Base-by-base conservation (phyloP, 75 land plant species). In the Sequoia sempervirens region DNA sequence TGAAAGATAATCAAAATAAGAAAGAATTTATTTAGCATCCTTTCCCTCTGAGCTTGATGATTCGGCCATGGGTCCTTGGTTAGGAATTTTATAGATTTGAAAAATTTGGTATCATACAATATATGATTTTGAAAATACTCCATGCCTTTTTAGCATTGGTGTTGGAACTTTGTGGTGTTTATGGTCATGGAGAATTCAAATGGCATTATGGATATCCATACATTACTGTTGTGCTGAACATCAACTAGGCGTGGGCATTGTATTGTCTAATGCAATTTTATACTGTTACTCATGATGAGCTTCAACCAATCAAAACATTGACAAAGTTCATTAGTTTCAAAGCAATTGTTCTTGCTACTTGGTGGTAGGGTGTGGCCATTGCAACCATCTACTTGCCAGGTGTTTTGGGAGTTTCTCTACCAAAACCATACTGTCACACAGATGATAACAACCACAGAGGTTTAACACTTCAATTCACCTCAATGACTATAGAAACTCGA, bases 301-400 rank as follows among this genome's bases (percentile, higher is more conserved):
- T 96, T 40, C 70, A 88, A 72, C 80, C 81, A 15, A 96, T 96
- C 83, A 90, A 86, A 54, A 96, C 99, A 28, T 84, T 96, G 56
- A 91, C 95, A 45, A 96, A 96, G 88, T 96, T 96, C 83, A 89
- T 96, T 46, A 95, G 95, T 86, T 95, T 96, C 88, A 96, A 96
- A 87, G 93, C 97, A 1, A 96, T 96, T 84, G 99, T 96, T 11
- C 95, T 96, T 88, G 99, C 99, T 40, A 96, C 99, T 1, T 96
- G 99, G 99, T 96, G 99, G 99, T 96, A 96, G 84, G 97, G 99
- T 41, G 96, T 96, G 7, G 91, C 92, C 28, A 95, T 96, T 81
- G 95, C 95, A 0, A 30, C 89, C 50, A 73, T 95, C 52, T 92
- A 90, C 86, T 84, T 86, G 30, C 43, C 92, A 74, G 84, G 84